phyloP scores from a whole-genome alignment of 768 basidiomycete species.

The Tricholoma sp. region DNA sequence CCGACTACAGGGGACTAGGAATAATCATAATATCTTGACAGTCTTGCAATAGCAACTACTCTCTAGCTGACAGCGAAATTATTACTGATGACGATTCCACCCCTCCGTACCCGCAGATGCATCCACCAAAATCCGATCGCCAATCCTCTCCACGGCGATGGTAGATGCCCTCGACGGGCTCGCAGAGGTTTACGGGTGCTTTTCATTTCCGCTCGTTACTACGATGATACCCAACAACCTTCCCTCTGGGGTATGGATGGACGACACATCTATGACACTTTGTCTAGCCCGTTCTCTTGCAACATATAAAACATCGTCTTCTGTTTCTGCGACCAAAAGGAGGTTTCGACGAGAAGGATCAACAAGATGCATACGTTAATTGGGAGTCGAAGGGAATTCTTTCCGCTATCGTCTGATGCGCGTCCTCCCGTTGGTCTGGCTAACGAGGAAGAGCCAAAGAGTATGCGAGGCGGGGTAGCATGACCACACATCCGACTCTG shows the following conservation, averaged over 20 bases:
- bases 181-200: no score
- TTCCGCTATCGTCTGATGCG: constrained; percentile 32
- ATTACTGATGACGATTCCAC: not conserved
- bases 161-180: constrained; percentile 29
- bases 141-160: constrained; percentile 36
- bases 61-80: no score
- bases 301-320: constrained; percentile 18
- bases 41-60: no score
- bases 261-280: constrained; percentile 44
- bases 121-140: constrained; percentile 33
- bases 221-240: constrained; percentile 34
- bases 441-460: constrained; percentile 23
- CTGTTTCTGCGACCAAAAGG: no score
- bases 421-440: constrained; percentile 39
- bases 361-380: constrained; percentile 10
- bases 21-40: no score
- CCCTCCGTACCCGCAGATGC: constrained; percentile 22
- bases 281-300: constrained; percentile 38
- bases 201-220: constrained; percentile 31
- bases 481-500: constrained; percentile 38
- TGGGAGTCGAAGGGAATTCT: constrained; percentile 12
- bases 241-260: constrained; percentile 39
- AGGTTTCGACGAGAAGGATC: constrained; percentile 16
- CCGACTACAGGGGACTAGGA: no score
- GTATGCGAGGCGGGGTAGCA: constrained; percentile 35